These are phyloP conservation scores for Fusarium fracticaudum DNA, from an alignment of 2,329 filamentous ascomycete genomes.

Conservation along the genomic window DNA sequence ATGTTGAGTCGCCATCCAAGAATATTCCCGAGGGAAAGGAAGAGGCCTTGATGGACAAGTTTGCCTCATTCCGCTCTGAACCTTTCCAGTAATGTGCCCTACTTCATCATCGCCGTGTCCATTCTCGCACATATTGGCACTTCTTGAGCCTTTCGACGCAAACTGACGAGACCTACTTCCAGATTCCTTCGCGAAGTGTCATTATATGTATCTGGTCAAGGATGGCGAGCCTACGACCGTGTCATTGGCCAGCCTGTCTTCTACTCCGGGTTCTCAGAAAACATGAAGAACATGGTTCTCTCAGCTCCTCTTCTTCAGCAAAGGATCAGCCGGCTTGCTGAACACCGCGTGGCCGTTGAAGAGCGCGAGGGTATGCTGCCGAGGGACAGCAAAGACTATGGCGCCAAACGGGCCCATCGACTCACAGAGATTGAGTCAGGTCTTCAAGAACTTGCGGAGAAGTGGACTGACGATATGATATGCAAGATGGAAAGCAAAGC, in stretches of 20 bases:
- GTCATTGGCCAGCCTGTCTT: constrained; percentile 93
- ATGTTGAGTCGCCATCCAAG: constrained; percentile 58
- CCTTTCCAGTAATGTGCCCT: constrained; percentile 62
- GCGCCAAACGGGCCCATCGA: constrained; percentile 60
- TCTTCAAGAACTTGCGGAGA: constrained; percentile 82
- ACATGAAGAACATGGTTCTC: constrained; percentile 84
- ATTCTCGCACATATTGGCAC: neutral
- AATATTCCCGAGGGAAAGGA: constrained; percentile 65
- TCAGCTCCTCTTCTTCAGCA: constrained; percentile 77
- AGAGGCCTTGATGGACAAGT: constrained; percentile 79
- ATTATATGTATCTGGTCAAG: constrained; percentile 89
- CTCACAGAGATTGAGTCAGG: constrained; percentile 75
- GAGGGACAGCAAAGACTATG: constrained; percentile 63
- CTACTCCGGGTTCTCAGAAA: constrained; percentile 90
- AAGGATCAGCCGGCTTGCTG: constrained; percentile 81
- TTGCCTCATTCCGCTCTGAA: constrained; percentile 83
- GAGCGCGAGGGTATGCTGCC: constrained; percentile 76
- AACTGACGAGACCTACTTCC: constrained; percentile 32
- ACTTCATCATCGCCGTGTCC: neutral
- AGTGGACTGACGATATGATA: constrained; percentile 94
- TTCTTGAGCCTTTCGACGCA: neutral
- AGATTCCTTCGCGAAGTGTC: constrained; percentile 94
- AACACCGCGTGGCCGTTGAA: constrained; percentile 78
- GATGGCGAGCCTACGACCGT: constrained; percentile 94
- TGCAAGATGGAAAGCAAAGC: constrained; percentile 97